Base-by-base conservation (phyloP, 805 yeast genomes). In the Saturnispora saitoi region DNA sequence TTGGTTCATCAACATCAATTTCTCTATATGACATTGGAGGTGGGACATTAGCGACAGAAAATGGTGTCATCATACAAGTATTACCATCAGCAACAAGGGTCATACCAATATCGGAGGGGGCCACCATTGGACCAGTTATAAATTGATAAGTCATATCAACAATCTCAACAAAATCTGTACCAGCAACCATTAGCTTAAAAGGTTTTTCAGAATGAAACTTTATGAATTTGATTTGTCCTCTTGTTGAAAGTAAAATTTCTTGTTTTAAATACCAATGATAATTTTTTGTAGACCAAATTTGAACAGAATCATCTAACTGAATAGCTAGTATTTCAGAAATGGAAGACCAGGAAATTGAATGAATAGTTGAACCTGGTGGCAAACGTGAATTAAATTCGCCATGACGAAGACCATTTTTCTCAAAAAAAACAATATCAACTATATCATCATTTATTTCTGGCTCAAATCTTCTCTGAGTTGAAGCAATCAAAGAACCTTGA, bases 261-360 rank as follows among this genome's bases (percentile, higher is more conserved):
- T 86, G 95, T 60, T 93, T 93, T 56, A 90, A 72, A 65, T 86
- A 89, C 99, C 99, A 93, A 61, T 90, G 95, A 65, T 90, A 93
- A 65, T 93, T 93, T 61, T 86, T 89, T 3, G 86, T 73, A 1
- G 95, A 81, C 97, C 97, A 93, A 22, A 93, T 65, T 61, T 85
- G 95, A n/a, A 93, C 74, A 14, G 77, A 69, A 56, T 80, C 73
- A 2, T 65, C 52, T 28, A 85, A 70, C 37, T 77, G 81, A 11
- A 93, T 68, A 2, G 95, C 86, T 48, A 93, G 69, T 1, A 86
- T 72, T 55, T 89, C 95, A 47, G 90, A 81, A 56, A 82, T 81
- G 34, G 80, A 71, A 47, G 91, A 87, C 98, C 98, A 93, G 37
- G 76, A 73, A 17, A 93, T 49, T 39, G 71, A 70, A 8, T 65